Base-by-base conservation (phyloP, 192 early-diverging fungal genomes). In the Dimargaris cristalligena region DNA sequence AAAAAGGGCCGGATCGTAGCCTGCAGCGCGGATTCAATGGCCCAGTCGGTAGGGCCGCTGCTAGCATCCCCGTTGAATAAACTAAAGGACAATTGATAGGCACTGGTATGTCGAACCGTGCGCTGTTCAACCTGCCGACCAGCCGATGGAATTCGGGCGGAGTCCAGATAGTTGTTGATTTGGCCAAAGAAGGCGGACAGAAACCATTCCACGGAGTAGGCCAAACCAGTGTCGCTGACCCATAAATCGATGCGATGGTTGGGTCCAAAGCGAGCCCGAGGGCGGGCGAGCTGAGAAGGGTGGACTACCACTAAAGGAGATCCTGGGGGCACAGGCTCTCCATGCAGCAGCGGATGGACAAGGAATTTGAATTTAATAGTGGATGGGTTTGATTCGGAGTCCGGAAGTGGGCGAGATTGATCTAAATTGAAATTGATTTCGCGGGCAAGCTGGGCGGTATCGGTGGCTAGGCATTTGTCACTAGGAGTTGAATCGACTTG, bases 11-110 rank as follows among this genome's bases (percentile, higher is more conserved):
- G 59, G 11, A 97, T 49, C 62, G 83, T 88, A 0, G 62, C 67
- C 23, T 77, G 59, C 6, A 90, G 70, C 0, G 86, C 83, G 4
- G 67, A 67, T 59, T 88, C 75, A 58, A 92, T 88, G 49, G 91
- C 84, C 95, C 95, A 99, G 47, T 78, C 76, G 0, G 87, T 74
- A 2, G 71, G 58, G 3, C 78, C 67, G n/a, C 76, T 75, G 8
- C 67, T 72, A 0, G 89, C 81, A 48, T 92, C 76, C 2, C 76
- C 86, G 58, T 85, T 84, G 68, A 91, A 73, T 1, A 94, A 65
- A 66, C 81, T 90, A 55, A 90, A 87, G 0, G 80, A 81, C 30
- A 91, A 48, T 63, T 92, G 82, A 59, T 91, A 94, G 23, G 14
- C 23, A 52, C 50, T 16, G 26, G 50, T 30, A 26, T 52, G 50